Evolutionary conservation across 139 green algal species (phyloP).

Genomic region (Coccomyxa sp.): DNA sequence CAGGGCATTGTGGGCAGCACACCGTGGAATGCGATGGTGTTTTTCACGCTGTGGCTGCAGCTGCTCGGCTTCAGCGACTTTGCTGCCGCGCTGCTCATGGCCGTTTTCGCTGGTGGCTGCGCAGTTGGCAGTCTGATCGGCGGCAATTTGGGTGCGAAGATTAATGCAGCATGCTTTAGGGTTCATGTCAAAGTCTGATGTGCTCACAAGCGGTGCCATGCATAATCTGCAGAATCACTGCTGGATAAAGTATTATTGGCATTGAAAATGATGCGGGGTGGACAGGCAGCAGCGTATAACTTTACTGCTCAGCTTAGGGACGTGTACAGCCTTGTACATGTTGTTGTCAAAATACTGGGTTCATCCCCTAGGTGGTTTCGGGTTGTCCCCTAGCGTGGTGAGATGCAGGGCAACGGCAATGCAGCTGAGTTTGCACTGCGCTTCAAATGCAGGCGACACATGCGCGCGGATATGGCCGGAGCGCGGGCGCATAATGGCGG

Average conservation of each 20-base stretch:
- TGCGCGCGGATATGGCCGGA: constrained; percentile 24
- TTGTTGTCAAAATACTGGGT: too few relatives aligned
- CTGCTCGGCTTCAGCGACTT: constrained; percentile 74
- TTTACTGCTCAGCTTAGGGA: too few relatives aligned
- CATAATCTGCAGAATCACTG: neutral
- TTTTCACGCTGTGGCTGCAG: constrained; percentile 83
- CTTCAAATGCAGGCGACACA: too few relatives aligned
- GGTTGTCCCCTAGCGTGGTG: too few relatives aligned
- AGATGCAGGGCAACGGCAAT: too few relatives aligned
- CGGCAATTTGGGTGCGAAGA: constrained; percentile 50
- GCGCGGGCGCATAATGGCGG: constrained; percentile 47
- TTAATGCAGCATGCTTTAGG: neutral
- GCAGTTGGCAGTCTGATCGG: constrained; percentile 61
- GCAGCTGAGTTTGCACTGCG: too few relatives aligned
- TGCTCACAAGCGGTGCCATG: neutral
- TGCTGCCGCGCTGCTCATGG: constrained; percentile 26
- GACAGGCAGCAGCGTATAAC: neutral
- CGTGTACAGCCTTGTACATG: too few relatives aligned
- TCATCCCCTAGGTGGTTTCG: too few relatives aligned
- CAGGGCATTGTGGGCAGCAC: constrained; percentile 83
- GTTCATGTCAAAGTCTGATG: neutral
- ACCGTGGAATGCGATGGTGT: constrained; percentile 83
- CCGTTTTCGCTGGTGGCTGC: constrained; percentile 40
- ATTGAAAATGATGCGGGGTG: neutral
- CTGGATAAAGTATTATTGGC: too few relatives aligned